phyloP scores from a whole-genome alignment of 495 filamentous ascomycete species.

The Margaritispora aquatica region DNA sequence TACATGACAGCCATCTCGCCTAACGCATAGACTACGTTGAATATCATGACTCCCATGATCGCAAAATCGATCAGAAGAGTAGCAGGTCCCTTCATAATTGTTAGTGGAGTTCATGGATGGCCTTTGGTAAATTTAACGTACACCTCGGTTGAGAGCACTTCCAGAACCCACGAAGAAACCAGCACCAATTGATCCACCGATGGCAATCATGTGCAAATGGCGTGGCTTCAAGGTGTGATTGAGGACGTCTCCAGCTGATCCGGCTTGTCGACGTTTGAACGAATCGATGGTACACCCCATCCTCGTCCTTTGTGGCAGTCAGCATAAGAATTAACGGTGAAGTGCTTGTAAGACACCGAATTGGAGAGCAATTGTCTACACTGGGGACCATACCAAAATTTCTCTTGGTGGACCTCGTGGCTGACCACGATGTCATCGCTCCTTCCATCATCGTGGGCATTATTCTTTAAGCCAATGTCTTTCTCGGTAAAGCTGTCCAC shows the following conservation, averaged over 20 bases:
- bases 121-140: background rate
- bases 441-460: background rate
- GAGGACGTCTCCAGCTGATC: slow-evolving; percentile 3
- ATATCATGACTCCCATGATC: slow-evolving; percentile 24
- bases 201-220: slow-evolving; percentile 96
- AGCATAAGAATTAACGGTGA: background rate
- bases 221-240: slow-evolving; percentile 67
- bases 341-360: too few species aligned
- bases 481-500: background rate
- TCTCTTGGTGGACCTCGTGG: background rate
- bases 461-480: background rate
- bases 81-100: slow-evolving; percentile 11
- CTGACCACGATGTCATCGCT: background rate
- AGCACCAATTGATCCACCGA: slow-evolving; percentile 88
- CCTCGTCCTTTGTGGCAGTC: slow-evolving; percentile 30
- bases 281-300: slow-evolving; percentile 44
- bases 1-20: slow-evolving; percentile 29
- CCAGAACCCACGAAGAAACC: slow-evolving; percentile 49
- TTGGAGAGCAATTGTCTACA: too few species aligned
- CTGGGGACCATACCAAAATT: background rate
- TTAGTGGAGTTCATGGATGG: background rate
- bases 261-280: slow-evolving; percentile 29
- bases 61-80: slow-evolving; percentile 19
- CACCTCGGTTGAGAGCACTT: slow-evolving; percentile 32
- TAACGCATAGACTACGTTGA: slow-evolving; percentile 21